A percentile compares a stretch with the other conserved stretches of the same genome.
Conservation (phyloP, 176 grass and related monocot species). For the Dendrocalamus sinicus region DNA sequence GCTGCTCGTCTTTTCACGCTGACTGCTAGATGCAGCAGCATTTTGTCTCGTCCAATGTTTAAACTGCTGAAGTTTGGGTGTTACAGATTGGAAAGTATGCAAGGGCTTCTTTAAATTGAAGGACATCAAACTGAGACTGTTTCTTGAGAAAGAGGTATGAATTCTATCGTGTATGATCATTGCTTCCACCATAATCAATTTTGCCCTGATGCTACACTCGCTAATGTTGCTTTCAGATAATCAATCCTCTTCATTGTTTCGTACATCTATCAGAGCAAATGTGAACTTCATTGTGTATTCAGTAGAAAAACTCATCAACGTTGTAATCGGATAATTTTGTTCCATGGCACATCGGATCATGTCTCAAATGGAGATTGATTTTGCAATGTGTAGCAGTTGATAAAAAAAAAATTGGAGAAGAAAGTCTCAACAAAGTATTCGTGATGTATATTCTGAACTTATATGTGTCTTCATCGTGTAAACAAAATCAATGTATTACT, state of each 20-base stretch:
- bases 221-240: too few relatives aligned
- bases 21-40: not conserved
- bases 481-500: too few relatives aligned
- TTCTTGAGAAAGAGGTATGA: slow-evolving; percentile 87
- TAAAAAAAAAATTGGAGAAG: not conserved
- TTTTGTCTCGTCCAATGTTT: not conserved
- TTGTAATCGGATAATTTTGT: not conserved
- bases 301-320: too few relatives aligned
- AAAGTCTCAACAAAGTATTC: not conserved
- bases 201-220: not conserved
- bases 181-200: not conserved
- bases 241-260: too few relatives aligned
- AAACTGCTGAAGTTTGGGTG: not conserved
- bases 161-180: not conserved
- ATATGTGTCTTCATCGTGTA: not conserved
- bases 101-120: slow-evolving; percentile 95
- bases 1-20: not conserved
- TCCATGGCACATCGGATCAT: not conserved
- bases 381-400: not conserved
- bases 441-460: not conserved
- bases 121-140: slow-evolving; percentile 71
- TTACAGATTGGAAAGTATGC: slow-evolving; percentile 74
- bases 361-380: not conserved
- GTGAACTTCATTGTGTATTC: too few relatives aligned
- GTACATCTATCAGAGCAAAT: too few relatives aligned